A percentile compares a stretch with the other conserved stretches of the same genome.
phyloP scores from a whole-genome alignment of 805 yeast genomes.

The Deakozyma indianensis region DNA sequence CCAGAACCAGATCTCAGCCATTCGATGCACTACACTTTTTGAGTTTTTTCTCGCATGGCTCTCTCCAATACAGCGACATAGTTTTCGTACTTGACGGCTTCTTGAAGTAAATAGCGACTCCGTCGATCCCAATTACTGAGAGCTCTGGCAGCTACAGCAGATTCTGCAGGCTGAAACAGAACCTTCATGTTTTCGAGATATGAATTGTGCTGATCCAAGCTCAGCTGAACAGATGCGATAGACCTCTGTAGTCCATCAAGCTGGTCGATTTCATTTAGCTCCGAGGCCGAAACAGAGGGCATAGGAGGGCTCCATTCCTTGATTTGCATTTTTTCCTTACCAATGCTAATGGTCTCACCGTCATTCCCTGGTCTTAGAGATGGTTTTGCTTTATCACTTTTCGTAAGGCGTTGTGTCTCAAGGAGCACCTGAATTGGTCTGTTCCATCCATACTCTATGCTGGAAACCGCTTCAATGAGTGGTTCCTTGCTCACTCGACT shows the following conservation, averaged over 20 bases:
- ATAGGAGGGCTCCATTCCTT: constrained; percentile 21
- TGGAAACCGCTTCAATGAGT: constrained; percentile 51
- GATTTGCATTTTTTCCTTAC: constrained; percentile 15
- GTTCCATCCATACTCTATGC: constrained; percentile 71
- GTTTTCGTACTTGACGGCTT: constrained; percentile 16
- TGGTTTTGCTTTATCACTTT: constrained; percentile 1
- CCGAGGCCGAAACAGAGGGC: constrained; percentile 17
- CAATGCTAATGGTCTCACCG: constrained; percentile 9
- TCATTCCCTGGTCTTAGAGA: background rate
- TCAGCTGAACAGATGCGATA: constrained; percentile 24
- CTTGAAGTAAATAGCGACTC: constrained; percentile 17
- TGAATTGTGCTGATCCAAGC: constrained; percentile 31
- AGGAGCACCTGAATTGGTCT: background rate
- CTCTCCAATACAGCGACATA: constrained; percentile 8
- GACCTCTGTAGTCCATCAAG: constrained; percentile 26
- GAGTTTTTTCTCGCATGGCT: background rate
- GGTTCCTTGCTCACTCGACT: constrained; percentile 75
- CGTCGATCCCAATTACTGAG: constrained; percentile 21
- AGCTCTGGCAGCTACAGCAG: constrained; percentile 15
- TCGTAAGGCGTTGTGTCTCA: constrained; percentile 2
- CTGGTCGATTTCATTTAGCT: constrained; percentile 24
- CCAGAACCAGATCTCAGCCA: too few relatives aligned
- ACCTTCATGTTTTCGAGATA: constrained; percentile 24
- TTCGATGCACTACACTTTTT: too few relatives aligned
- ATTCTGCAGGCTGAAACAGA: constrained; percentile 16